Evolutionary conservation across 768 basidiomycete genomes (phyloP), one percentile per base, ranked within the genome.

Genomic region (Auricularia heimuer): DNA sequence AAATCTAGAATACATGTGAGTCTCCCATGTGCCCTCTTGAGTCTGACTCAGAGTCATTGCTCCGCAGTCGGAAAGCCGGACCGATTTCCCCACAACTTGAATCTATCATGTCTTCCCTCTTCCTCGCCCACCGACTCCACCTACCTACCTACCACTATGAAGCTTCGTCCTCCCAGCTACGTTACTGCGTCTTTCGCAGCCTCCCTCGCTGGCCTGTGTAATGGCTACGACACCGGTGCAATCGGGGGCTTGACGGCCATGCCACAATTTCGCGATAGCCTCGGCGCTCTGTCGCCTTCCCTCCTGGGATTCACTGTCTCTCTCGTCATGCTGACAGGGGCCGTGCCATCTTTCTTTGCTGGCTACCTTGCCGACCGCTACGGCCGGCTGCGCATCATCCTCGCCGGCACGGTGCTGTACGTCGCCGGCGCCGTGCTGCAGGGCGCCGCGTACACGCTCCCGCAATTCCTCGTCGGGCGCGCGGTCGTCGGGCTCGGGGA

Each of bases 211-310:
- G 29, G 29, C 29, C 29, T 29, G 29, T 29, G 29, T 29, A 29
- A 29, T 29, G 77, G 76, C 6, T 72, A 71, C 64, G 75, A 76
- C 65, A 76, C 76, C 3, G 76, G 74, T 67, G 12, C 62, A 7
- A 78, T 81, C 21, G 82, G 80, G 1, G 77, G 80, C 36, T 71
- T 82, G 37, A 81, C 76, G 2, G 76, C 78, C 45, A 83, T 82
- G 83, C 65, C 73, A 1, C 76, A 80, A 21, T 82, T 83, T 68
- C 66, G 71, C 62, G 34, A 66, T 7, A 74, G 75, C 16, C 80
- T 81, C 65, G 75, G 75, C 14, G 61, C 62, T 24, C 70, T 80
- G 16, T 71, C 74, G 11, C 74, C 80, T 0, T 71, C 75, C 6
- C 64, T 77, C 44, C 77, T 79, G 34, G 80, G 82, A 33, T 70